A percentile compares a stretch with the other conserved stretches of the same genome.
Evolutionary conservation across 1,139 yeast genomes (phyloP).

Genomic region (Geotrichum histeridarum): DNA sequence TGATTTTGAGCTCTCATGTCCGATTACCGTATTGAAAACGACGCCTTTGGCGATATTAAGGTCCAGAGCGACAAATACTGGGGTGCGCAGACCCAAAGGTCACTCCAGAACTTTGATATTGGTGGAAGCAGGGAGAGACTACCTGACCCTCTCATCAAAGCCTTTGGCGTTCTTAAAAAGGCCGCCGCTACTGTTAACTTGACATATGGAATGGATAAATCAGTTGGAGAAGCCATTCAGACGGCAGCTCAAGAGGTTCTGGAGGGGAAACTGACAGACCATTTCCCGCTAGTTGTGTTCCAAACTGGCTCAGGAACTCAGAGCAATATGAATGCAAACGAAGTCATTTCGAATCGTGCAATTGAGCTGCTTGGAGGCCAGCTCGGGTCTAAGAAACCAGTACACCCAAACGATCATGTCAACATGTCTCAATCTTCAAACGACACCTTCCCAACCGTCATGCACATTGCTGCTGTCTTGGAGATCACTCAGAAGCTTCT

Average conservation of each 20-base stretch:
- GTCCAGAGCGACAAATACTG: conserved; percentile 83
- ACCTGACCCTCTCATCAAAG: conserved; percentile 86
- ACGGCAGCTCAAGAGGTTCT: conserved; percentile 93
- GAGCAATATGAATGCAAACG: conserved; percentile 97
- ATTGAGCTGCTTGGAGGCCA: conserved; percentile 91
- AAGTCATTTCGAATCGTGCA: conserved; percentile 96
- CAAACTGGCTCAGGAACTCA: conserved; percentile 99
- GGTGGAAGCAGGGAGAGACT: conserved; percentile 88
- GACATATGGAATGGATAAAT: conserved; percentile 79
- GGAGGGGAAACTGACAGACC: conserved; percentile 84
- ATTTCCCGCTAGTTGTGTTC: conserved; percentile 96
- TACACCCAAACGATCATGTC: conserved; percentile 97
- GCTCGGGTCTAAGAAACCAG: conserved; percentile 86
- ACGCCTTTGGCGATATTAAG: conserved; percentile 93
- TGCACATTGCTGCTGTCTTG: conserved; percentile 97
- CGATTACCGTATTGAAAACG: conserved; percentile 63
- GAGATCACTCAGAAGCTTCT: conserved; percentile 71
- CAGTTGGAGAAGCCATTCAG: conserved; percentile 77
- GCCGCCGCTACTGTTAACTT: conserved; percentile 92
- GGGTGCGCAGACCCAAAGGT: conserved; percentile 95
- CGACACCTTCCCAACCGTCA: conserved; percentile 97
- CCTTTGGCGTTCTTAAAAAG: conserved; percentile 90
- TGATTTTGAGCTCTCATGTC: background rate
- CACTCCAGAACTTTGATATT: conserved; percentile 87
- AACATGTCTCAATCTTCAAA: conserved; percentile 97